Percentiles rank a stretch among this genome's conserved stretches.
Conservation (phyloP, 768 basidiomycete genomes). For the Mycena rosella region DNA sequence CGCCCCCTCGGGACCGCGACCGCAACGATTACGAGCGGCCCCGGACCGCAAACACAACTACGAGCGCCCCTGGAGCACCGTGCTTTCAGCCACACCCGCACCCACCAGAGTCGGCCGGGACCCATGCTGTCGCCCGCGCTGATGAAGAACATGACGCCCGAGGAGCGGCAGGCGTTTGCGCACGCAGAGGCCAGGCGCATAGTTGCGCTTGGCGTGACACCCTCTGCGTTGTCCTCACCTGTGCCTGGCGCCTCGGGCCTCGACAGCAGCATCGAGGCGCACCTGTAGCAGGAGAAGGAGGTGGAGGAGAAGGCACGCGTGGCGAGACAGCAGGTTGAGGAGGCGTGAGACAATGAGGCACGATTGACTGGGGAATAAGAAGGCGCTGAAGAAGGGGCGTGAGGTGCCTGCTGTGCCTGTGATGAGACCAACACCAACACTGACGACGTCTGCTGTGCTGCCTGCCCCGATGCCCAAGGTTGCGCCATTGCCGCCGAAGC, state of each 20-base stretch:
- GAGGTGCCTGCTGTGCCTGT: conserved; percentile 42
- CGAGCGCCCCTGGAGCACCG: conserved; percentile 61
- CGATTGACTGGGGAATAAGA: conserved; percentile 83
- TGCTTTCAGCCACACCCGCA: conserved; percentile 65
- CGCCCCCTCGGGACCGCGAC: conserved; percentile 44
- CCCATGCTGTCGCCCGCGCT: conserved; percentile 64
- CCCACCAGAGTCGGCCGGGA: conserved; percentile 53
- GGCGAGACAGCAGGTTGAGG: conserved; percentile 87
- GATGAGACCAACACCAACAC: conserved; percentile 59
- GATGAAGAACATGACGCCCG: conserved; percentile 85
- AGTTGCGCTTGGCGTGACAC: conserved; percentile 81
- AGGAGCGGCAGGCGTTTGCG: conserved; percentile 83
- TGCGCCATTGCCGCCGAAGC: conserved; percentile 51
- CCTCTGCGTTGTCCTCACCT: conserved; percentile 46
- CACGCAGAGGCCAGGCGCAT: conserved; percentile 87
- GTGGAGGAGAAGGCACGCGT: conserved; percentile 86
- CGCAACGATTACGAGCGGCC: too few relatives aligned
- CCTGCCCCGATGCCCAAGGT: conserved; percentile 51
- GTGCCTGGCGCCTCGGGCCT: conserved; percentile 53
- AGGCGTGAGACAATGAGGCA: conserved; percentile 78
- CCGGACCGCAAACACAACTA: too few relatives aligned
- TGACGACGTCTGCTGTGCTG: conserved; percentile 52
- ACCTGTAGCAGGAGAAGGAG: conserved; percentile 88
- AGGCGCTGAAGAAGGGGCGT: conserved; percentile 66
- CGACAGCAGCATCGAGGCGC: conserved; percentile 87